These are phyloP conservation scores for Penicillium frequentans DNA, from an alignment of 2,329 filamentous ascomycete genomes.

Conservation along the genomic window DNA sequence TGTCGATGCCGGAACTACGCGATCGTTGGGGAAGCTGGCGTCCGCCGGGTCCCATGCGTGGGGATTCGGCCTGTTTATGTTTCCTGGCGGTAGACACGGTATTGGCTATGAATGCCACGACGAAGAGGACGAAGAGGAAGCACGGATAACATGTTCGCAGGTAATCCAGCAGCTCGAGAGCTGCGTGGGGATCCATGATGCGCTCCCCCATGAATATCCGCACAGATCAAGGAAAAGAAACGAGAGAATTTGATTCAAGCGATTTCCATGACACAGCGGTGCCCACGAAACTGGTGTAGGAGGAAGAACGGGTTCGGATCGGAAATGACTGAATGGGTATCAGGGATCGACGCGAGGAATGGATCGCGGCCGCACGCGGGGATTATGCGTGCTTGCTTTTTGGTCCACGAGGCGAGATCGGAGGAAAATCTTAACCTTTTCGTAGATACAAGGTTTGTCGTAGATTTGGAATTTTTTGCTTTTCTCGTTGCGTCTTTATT, in stretches of 20 bases:
- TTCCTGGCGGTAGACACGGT: constrained; percentile 58
- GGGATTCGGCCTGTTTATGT: constrained; percentile 48
- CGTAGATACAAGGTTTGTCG: neutral
- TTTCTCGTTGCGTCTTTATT: neutral
- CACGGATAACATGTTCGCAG: constrained; percentile 63
- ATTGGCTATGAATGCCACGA: constrained; percentile 60
- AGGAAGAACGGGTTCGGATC: constrained; percentile 17
- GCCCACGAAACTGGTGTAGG: neutral
- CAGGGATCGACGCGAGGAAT: constrained; percentile 22
- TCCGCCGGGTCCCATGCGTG: constrained; percentile 75
- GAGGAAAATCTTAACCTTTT: constrained; percentile 6
- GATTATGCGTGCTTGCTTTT: constrained; percentile 5
- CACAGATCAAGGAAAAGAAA: constrained; percentile 10
- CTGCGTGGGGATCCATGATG: constrained; percentile 40
- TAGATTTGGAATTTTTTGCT: neutral
- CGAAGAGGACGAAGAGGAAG: constrained; percentile 63
- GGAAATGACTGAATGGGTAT: constrained; percentile 21
- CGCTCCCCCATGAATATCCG: constrained; percentile 17
- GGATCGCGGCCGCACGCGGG: constrained; percentile 19
- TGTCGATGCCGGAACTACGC: constrained; percentile 49
- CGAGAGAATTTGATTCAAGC: constrained; percentile 17
- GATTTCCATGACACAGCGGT: constrained; percentile 36
- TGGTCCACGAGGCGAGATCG: constrained; percentile 14
- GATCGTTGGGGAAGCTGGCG: constrained; percentile 75
- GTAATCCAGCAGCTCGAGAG: constrained; percentile 46